phyloP scores from a whole-genome alignment of 2,329 filamentous ascomycete genomes.

The Xylariales sp. region DNA sequence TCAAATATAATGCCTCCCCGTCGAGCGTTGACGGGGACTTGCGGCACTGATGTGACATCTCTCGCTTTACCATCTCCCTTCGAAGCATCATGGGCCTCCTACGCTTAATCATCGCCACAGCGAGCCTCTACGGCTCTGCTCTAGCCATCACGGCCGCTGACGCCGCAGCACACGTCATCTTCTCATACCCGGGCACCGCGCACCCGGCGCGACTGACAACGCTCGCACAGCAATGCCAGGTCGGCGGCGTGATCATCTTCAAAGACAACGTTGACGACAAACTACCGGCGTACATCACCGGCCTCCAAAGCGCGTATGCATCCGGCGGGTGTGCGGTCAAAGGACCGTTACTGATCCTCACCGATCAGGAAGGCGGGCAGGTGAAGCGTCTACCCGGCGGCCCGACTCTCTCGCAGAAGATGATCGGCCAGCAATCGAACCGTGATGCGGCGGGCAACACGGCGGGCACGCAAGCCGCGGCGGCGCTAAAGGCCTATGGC shows the following conservation, averaged over 20 bases:
- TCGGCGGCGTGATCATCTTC: conserved; percentile 35
- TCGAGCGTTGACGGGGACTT: background rate
- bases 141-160: conserved; percentile 31
- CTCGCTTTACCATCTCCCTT: background rate
- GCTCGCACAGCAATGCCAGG: conserved; percentile 24
- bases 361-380: conserved; percentile 34
- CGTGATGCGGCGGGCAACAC: conserved; percentile 26
- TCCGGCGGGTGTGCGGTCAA: conserved; percentile 27
- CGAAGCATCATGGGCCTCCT: conserved; percentile 13
- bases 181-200: conserved; percentile 28
- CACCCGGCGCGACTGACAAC: conserved; percentile 26
- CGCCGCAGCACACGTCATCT: conserved; percentile 32
- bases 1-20: conserved; percentile 9
- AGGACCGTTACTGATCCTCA: conserved; percentile 29
- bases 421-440: conserved; percentile 31
- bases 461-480: conserved; percentile 29
- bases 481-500: conserved; percentile 31
- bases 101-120: conserved; percentile 9
- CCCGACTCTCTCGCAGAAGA: conserved; percentile 33
- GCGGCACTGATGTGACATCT: background rate
- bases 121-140: conserved; percentile 23
- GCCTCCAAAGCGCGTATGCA: conserved; percentile 24
- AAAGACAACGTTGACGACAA: conserved; percentile 29
- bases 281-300: conserved; percentile 13
- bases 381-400: conserved; percentile 33